Evolutionary conservation across 2,329 filamentous ascomycete genomes (phyloP).

Genomic region (Chaetoscypha palmicola): DNA sequence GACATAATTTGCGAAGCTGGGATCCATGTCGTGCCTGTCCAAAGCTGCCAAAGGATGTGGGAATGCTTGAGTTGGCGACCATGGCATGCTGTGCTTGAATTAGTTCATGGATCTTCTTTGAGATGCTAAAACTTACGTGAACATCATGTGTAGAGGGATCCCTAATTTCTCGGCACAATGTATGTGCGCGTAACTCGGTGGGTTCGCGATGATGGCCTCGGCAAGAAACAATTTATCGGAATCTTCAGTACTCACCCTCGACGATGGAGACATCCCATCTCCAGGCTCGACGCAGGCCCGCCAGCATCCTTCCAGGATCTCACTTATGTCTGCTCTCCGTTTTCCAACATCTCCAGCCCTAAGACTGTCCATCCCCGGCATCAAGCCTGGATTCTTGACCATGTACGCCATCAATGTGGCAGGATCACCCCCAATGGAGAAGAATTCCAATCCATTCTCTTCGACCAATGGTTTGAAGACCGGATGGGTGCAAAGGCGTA

Average conservation of each 20-base stretch:
- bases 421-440: slow-evolving; percentile 70
- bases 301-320: slow-evolving; percentile 77
- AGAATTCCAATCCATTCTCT: slow-evolving; percentile 66
- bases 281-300: slow-evolving; percentile 72
- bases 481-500: slow-evolving; percentile 71
- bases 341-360: slow-evolving; percentile 68
- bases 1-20: slow-evolving; percentile 56
- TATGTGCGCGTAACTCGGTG: slow-evolving; percentile 67
- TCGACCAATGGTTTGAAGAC: slow-evolving; percentile 69
- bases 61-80: slow-evolving; percentile 20
- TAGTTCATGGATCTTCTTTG: slow-evolving; percentile 63
- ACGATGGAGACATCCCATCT: slow-evolving; percentile 41
- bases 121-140: slow-evolving; percentile 68
- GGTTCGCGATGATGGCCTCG: slow-evolving; percentile 76
- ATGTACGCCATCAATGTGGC: slow-evolving; percentile 53
- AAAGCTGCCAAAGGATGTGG: slow-evolving; percentile 17
- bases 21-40: slow-evolving; percentile 42
- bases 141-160: slow-evolving; percentile 75
- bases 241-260: background rate
- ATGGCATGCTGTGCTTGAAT: slow-evolving; percentile 19
- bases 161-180: slow-evolving; percentile 73
- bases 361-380: slow-evolving; percentile 71
- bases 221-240: slow-evolving; percentile 53
- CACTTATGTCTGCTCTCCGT: slow-evolving; percentile 62
- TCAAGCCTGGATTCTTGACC: slow-evolving; percentile 79